These are phyloP conservation scores for Saccharomycopsis olivae DNA, from an alignment of 805 yeast genomes.

Conservation along the genomic window DNA sequence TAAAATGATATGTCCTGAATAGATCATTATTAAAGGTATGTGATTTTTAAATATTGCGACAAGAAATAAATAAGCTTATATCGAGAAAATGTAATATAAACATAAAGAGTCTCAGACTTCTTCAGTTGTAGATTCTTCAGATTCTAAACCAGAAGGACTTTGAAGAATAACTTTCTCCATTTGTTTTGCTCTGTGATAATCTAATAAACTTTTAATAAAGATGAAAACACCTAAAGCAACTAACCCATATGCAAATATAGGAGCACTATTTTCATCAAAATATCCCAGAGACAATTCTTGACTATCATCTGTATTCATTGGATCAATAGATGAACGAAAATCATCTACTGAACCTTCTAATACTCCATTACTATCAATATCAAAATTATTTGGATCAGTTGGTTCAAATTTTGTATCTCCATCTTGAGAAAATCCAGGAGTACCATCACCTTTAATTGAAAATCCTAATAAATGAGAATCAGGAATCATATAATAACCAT, in stretches of 20 bases:
- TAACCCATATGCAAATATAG: conserved; percentile 18
- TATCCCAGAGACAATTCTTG: conserved; percentile 11
- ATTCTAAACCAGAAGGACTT: no score
- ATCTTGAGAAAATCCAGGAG: conserved; percentile 1
- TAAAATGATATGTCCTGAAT: no score
- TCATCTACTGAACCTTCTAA: conserved; percentile 22
- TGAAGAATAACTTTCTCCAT: conserved; percentile 56
- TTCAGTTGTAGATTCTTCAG: no score
- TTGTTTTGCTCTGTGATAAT: conserved; percentile 64
- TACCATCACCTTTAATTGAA: conserved; percentile 21
- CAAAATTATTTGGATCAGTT: conserved; percentile 45
- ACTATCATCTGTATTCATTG: conserved; percentile 19
- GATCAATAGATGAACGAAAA: conserved; percentile 20
- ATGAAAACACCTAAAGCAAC: conserved; percentile 53
- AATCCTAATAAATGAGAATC: conserved; percentile 22
- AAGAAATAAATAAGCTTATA: no score
- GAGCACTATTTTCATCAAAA: conserved; percentile 18
- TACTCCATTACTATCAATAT: conserved; percentile 25
- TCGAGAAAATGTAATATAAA: no score
- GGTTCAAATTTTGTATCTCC: conserved; percentile 38
- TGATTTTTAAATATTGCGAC: no score
- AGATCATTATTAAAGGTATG: no score
- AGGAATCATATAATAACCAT: conserved; percentile 52
- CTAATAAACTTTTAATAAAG: conserved; percentile 54
- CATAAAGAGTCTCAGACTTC: no score